Conservation (phyloP, 2,329 filamentous ascomycete genomes). For the Thelonectria olida region DNA sequence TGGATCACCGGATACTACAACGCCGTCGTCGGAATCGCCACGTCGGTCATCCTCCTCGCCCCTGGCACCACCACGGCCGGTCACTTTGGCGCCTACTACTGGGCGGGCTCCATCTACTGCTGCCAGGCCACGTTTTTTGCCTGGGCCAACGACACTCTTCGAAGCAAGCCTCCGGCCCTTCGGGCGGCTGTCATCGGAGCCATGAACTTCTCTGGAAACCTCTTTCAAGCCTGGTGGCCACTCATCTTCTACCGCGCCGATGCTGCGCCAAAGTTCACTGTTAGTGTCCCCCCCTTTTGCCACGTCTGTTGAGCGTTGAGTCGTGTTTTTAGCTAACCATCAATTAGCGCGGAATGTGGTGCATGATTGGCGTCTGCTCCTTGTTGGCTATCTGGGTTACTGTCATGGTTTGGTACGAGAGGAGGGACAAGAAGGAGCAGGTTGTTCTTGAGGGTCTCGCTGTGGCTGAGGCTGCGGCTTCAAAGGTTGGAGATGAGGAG, state of each 20-base stretch:
- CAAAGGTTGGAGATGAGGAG: conserved; percentile 9
- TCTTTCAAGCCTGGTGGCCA: conserved; percentile 37
- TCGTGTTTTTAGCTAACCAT: background rate
- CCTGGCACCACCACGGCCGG: conserved; percentile 48
- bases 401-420: conserved; percentile 17
- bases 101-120: conserved; percentile 22
- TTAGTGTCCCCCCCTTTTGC: background rate
- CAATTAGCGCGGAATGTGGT: conserved; percentile 17
- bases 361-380: conserved; percentile 21
- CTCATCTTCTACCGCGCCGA: conserved; percentile 44
- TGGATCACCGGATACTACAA: conserved; percentile 28
- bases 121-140: conserved; percentile 51
- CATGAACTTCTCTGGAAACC: conserved; percentile 22
- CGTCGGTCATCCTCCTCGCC: conserved; percentile 13
- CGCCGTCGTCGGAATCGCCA: conserved; percentile 11
- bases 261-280: conserved; percentile 19
- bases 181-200: conserved; percentile 43
- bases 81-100: conserved; percentile 48
- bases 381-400: conserved; percentile 21
- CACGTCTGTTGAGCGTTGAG: no score
- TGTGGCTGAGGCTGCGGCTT: background rate
- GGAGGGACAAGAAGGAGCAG: conserved; percentile 14
- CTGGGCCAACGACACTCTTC: conserved; percentile 64
- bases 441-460: conserved; percentile 8
- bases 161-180: conserved; percentile 46